Conservation (phyloP, 768 basidiomycete genomes). For the Kwoniella bestiolae region DNA sequence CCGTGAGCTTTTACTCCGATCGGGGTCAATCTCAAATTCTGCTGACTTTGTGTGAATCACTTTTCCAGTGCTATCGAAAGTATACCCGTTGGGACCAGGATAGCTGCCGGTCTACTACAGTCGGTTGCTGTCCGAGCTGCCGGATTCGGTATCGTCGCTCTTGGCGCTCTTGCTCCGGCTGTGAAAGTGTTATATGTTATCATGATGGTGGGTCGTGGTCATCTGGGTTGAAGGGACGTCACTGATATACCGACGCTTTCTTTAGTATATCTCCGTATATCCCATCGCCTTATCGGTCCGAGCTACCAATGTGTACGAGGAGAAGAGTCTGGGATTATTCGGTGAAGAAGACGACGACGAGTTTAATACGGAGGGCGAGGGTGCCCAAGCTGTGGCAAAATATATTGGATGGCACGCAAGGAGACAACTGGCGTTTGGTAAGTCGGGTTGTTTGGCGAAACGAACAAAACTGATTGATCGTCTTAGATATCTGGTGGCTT, state of each 20-base stretch:
- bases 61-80: conserved; percentile 64
- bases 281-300: conserved; percentile 66
- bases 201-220: conserved; percentile 79
- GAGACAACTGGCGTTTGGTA: conserved; percentile 85
- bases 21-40: too few species aligned
- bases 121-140: conserved; percentile 78
- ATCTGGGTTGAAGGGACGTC: too few species aligned
- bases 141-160: conserved; percentile 77
- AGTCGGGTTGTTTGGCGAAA: conserved; percentile 30
- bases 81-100: conserved; percentile 72
- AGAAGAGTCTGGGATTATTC: conserved; percentile 83
- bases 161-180: conserved; percentile 80
- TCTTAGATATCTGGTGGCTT: conserved; percentile 93
- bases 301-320: conserved; percentile 77
- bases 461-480: neutral
- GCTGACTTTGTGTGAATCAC: too few species aligned
- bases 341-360: conserved; percentile 62
- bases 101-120: conserved; percentile 78
- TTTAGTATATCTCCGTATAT: conserved; percentile 35
- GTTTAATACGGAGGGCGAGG: conserved; percentile 37
- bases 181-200: conserved; percentile 85
- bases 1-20: too few species aligned
- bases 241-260: too few species aligned
- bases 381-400: conserved; percentile 54
- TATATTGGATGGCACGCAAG: conserved; percentile 57